Conservation (phyloP, 345 rosid species). For the Gossypium longicalyx region DNA sequence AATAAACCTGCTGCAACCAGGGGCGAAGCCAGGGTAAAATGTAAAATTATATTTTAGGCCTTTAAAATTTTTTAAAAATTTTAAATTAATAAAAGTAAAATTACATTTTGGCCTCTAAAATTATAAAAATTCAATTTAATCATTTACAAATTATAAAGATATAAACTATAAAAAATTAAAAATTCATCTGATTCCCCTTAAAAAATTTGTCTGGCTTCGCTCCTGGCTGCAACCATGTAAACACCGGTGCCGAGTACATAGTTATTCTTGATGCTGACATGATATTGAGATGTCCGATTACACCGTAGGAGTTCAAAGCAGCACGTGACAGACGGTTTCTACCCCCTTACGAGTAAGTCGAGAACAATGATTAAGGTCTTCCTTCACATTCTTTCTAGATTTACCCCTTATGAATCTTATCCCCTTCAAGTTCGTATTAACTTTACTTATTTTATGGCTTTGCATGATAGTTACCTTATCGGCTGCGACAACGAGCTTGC, state of each 20-base stretch:
- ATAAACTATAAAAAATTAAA: too few species aligned
- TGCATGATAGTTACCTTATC: conserved; percentile 68
- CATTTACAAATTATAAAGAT: too few species aligned
- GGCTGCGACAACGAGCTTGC: conserved; percentile 96
- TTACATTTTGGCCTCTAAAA: too few species aligned
- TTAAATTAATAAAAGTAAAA: too few species aligned
- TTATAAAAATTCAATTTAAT: too few species aligned
- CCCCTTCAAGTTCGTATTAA: background rate
- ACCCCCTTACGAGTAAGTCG: conserved; percentile 91
- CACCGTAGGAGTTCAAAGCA: conserved; percentile 95
- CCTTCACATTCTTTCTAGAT: background rate
- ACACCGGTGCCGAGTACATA: conserved; percentile 75
- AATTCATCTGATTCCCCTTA: too few species aligned
- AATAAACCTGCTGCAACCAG: conserved; percentile 99
- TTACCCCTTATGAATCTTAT: background rate
- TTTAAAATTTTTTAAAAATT: too few species aligned
- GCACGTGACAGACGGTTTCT: conserved; percentile 84
- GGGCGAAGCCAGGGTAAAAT: too few species aligned
- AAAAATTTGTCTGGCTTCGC: too few species aligned
- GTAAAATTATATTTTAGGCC: too few species aligned
- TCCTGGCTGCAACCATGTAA: conserved; percentile 94
- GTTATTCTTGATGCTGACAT: conserved; percentile 98
- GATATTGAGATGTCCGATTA: conserved; percentile 91
- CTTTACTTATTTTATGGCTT: conserved; percentile 11
- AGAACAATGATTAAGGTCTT: background rate